Conservation (phyloP, 1,139 yeast species). For the Debaryomyces psychrophilus region DNA sequence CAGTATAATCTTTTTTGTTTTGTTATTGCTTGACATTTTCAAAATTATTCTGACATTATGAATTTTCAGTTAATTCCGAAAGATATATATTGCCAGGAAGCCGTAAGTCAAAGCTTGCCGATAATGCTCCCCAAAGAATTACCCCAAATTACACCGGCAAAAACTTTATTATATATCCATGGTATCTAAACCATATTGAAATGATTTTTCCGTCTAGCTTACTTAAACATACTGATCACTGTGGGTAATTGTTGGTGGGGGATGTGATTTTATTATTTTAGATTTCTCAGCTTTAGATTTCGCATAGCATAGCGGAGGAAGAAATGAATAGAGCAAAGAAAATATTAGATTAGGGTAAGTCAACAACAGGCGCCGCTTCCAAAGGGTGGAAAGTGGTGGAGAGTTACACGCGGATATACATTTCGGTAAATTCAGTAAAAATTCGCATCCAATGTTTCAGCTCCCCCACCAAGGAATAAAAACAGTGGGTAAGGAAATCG, state of each 20-base stretch:
- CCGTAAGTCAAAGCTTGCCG: no score
- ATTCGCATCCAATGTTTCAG: background rate
- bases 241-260: background rate
- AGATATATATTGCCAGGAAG: no score
- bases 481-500: background rate
- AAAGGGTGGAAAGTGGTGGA: background rate
- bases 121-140: no score
- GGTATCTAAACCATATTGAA: no score
- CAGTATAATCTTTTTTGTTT: background rate
- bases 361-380: background rate
- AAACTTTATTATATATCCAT: no score
- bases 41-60: no score
- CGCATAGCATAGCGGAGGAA: background rate
- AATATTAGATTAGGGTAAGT: background rate
- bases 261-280: background rate
- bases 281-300: background rate
- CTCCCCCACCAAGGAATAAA: background rate
- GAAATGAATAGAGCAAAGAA: no score
- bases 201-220: no score
- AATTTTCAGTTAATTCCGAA: no score
- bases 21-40: background rate
- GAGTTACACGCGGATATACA: background rate
- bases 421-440: background rate
- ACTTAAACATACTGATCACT: background rate
- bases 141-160: no score